Percentiles rank a stretch among this genome's conserved stretches.
Conservation (phyloP, 345 rosid genomes). For the Sonneratia alba region DNA sequence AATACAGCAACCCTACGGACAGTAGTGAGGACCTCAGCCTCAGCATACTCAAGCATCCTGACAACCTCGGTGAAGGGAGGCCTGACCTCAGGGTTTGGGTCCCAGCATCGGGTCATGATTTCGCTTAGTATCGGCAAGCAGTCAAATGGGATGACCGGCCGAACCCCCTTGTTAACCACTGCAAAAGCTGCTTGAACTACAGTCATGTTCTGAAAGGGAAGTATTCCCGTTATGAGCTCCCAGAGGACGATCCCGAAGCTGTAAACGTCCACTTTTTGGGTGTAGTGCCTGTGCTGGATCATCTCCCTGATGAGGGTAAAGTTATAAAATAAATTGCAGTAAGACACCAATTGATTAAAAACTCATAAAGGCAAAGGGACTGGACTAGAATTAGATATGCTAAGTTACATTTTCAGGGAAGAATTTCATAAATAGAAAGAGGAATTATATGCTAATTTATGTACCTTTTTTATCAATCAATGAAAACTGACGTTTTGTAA, state of each 20-base stretch:
- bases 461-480: neutral
- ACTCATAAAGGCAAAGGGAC: neutral
- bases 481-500: too few species aligned
- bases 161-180: slow-evolving; percentile 32
- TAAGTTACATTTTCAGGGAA: neutral
- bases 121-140: slow-evolving; percentile 25
- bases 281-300: slow-evolving; percentile 36
- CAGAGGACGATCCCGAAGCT: slow-evolving; percentile 42
- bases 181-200: slow-evolving; percentile 40
- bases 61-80: slow-evolving; percentile 29
- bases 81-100: slow-evolving; percentile 29
- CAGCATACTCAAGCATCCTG: slow-evolving; percentile 25
- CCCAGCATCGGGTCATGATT: slow-evolving; percentile 14
- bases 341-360: neutral
- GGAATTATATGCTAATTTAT: neutral
- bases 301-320: slow-evolving; percentile 25
- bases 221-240: slow-evolving; percentile 31
- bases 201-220: slow-evolving; percentile 16
- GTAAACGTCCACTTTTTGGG: slow-evolving; percentile 37
- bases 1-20: slow-evolving; percentile 38
- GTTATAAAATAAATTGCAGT: neutral
- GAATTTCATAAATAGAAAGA: neutral
- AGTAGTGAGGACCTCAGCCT: slow-evolving; percentile 26
- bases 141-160: slow-evolving; percentile 24
- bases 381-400: neutral